These are phyloP conservation scores for Taphrina pruni DNA, from an alignment of 1,139 yeast genomes.

Conservation along the genomic window DNA sequence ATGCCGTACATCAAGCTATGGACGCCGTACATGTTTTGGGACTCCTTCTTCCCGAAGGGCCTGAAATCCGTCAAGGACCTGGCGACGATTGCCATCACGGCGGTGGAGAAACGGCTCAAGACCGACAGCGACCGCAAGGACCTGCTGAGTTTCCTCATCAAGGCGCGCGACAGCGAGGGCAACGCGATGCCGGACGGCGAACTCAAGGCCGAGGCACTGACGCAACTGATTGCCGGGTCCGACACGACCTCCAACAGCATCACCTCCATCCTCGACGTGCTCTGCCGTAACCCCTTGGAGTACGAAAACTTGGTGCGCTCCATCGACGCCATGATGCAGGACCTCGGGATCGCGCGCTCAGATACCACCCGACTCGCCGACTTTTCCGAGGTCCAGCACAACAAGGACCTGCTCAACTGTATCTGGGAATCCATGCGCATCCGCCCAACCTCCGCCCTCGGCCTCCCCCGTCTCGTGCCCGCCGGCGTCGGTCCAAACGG, in stretches of 20 bases:
- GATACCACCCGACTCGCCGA: slow-evolving; percentile 18
- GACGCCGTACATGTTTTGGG: slow-evolving; percentile 37
- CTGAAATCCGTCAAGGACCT: slow-evolving; percentile 25
- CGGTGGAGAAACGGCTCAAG: slow-evolving; percentile 29
- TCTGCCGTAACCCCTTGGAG: slow-evolving; percentile 30
- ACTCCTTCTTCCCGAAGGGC: slow-evolving; percentile 36
- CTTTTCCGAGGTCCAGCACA: slow-evolving; percentile 34
- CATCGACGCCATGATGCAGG: slow-evolving; percentile 29
- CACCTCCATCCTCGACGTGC: slow-evolving; percentile 32
- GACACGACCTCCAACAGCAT: slow-evolving; percentile 37
- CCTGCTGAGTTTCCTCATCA: slow-evolving; percentile 25
- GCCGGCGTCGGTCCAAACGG: not conserved
- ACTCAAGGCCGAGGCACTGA: slow-evolving; percentile 39
- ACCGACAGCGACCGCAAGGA: slow-evolving; percentile 15
- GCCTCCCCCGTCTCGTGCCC: slow-evolving; percentile 37
- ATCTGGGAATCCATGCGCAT: slow-evolving; percentile 32
- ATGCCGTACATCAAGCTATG: slow-evolving; percentile 33
- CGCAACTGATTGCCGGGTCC: slow-evolving; percentile 40
- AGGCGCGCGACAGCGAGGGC: slow-evolving; percentile 38
- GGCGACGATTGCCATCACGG: slow-evolving; percentile 34
- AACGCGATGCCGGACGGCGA: slow-evolving; percentile 37
- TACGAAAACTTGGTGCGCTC: slow-evolving; percentile 9
- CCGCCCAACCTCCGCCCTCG: slow-evolving; percentile 32
- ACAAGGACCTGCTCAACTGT: slow-evolving; percentile 17
- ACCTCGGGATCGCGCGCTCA: slow-evolving; percentile 20